Conservation (phyloP, 2,329 filamentous ascomycete species). For the Coleophoma eucalyptorum region DNA sequence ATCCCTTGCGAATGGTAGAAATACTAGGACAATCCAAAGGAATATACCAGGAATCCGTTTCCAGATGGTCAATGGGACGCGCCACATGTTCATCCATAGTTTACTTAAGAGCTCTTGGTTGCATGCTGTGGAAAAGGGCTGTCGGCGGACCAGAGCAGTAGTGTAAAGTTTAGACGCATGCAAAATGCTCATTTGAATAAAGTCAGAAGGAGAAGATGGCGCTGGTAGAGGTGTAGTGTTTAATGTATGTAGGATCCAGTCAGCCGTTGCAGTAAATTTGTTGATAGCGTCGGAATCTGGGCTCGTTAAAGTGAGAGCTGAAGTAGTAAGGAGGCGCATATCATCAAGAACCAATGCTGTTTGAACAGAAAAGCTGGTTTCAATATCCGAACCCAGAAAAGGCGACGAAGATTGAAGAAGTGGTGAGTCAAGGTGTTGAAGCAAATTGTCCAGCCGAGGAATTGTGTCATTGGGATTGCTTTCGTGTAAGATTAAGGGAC, state of each 20-base stretch:
- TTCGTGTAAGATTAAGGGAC: conserved; percentile 21
- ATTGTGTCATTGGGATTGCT: conserved; percentile 7
- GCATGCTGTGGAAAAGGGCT: conserved; percentile 22
- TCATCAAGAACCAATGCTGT: conserved; percentile 25
- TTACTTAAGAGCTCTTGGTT: conserved; percentile 9
- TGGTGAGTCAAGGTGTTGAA: conserved; percentile 19
- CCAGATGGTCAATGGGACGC: conserved; percentile 23
- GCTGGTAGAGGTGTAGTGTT: background rate
- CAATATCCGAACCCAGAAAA: conserved; percentile 12
- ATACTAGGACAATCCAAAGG: conserved; percentile 26
- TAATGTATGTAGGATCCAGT: conserved; percentile 19
- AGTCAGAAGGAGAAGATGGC: conserved; percentile 6
- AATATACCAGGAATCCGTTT: conserved; percentile 27
- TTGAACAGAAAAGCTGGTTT: conserved; percentile 10
- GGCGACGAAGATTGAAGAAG: conserved; percentile 15
- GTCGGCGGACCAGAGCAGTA: conserved; percentile 18
- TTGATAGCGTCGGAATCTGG: background rate
- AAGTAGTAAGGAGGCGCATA: conserved; percentile 22
- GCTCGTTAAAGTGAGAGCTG: conserved; percentile 8
- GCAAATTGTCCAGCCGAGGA: conserved; percentile 12
- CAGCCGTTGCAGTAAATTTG: conserved; percentile 19
- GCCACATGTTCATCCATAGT: conserved; percentile 22
- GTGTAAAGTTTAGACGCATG: conserved; percentile 23
- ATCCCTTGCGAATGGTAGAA: conserved; percentile 18
- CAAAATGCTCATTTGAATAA: conserved; percentile 19